A percentile compares a stretch with the other conserved stretches of the same genome.
These are phyloP conservation scores for Parathielavia hyrcaniae DNA, from an alignment of 495 filamentous ascomycete genomes.

Conservation along the genomic window DNA sequence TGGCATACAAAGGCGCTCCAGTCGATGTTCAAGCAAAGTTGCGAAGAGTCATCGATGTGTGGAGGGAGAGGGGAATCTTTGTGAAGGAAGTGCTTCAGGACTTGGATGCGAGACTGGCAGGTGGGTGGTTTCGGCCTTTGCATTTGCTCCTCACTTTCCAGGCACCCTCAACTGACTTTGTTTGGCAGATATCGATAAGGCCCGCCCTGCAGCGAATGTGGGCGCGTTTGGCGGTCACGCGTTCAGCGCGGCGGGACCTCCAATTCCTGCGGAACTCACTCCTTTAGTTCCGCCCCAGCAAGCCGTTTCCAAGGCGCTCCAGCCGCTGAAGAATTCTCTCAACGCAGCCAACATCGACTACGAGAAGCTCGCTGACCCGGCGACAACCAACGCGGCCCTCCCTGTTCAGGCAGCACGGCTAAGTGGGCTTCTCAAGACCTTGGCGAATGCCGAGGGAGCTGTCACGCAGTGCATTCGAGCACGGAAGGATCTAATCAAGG, in stretches of 20 bases:
- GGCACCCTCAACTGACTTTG: constrained; percentile 1
- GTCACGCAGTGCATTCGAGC: constrained; percentile 87
- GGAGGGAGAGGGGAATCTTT: constrained; percentile 84
- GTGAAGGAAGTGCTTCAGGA: constrained; percentile 66
- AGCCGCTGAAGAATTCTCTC: constrained; percentile 54
- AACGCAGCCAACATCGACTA: constrained; percentile 72
- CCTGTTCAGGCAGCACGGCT: constrained; percentile 90
- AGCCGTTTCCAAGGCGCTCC: constrained; percentile 61
- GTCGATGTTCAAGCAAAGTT: constrained; percentile 82
- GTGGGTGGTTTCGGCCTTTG: constrained; percentile 38
- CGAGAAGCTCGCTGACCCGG: constrained; percentile 68
- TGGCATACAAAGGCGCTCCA: constrained; percentile 79
- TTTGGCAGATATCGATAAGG: constrained; percentile 67
- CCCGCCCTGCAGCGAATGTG: constrained; percentile 58
- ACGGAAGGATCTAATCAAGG: constrained; percentile 66
- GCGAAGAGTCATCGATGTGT: constrained; percentile 84
- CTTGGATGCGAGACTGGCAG: constrained; percentile 71
- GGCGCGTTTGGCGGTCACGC: constrained; percentile 54
- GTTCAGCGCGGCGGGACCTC: constrained; percentile 56
- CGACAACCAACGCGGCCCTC: constrained; percentile 56
- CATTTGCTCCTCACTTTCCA: not conserved
- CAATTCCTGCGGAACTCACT: constrained; percentile 67
- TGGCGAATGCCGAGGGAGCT: constrained; percentile 86
- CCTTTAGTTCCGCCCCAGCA: constrained; percentile 67
- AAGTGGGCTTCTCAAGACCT: constrained; percentile 73